Base-by-base conservation (phyloP, 2,329 filamentous ascomycete genomes). In the Aspergillus pseudoglaucus region DNA sequence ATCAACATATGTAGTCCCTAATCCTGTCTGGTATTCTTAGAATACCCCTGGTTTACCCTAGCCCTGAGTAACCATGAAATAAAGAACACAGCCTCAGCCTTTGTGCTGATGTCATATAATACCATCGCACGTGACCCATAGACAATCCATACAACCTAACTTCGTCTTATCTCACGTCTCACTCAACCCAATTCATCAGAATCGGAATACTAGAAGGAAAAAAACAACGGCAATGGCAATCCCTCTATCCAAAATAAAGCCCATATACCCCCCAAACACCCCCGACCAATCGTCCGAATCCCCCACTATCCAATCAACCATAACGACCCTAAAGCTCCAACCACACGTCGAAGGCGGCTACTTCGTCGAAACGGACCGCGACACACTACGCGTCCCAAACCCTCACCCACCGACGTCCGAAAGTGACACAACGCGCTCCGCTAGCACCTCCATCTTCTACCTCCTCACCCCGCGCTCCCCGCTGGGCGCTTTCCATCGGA, bases 271-370 rank as follows among this genome's bases (percentile, higher is more conserved):
- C 3, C 33, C 33, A 35, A 39, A 15, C 3, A 39, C 37, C 17
- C 44, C n/a, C 46, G 53, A 51, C 33, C 49, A 40, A 42, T 23
- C 47, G 5, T 51, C 25, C 27, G 67, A 74, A 57, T 42, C 63
- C 7, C 50, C 63, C 22, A 45, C 48, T 32, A 64, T 74, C 43
- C 58, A 64, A 46, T 47, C 53, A 15, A 61, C 74, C 27, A 74
- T 79, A 58, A 48, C 56, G 32, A 54, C 67, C 17, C 73, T 85
- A 43, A 56, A 67, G 18, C 72, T 84, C 22, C 60, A 69, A 42
- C 68, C 73, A 7, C 81, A 86, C 63, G 74, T 80, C 39, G 82
- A 85, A 67, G 82, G 83, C 45, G 82, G 82, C 41, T 85, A 82
- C 67, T 86, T 79, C 57, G 67, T 65, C 53, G 79, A 84, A 61